Conservation (phyloP, 495 filamentous ascomycete species). For the Bryoglossum gracile region DNA sequence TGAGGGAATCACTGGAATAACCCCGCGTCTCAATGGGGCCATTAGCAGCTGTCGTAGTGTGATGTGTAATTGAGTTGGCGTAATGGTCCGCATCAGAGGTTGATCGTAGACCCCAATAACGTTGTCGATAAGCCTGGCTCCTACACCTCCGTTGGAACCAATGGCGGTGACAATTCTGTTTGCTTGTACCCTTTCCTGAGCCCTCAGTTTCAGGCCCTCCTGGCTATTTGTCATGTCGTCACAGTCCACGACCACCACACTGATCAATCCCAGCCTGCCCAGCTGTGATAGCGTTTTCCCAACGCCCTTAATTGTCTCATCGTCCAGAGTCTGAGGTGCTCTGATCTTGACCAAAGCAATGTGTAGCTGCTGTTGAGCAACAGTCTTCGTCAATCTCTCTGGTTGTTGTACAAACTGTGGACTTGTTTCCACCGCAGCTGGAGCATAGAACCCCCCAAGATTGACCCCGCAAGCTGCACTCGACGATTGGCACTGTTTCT, state of each 20-base stretch:
- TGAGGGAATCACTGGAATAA: slow-evolving; percentile 70
- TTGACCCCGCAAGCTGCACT: slow-evolving; percentile 56
- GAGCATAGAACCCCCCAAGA: slow-evolving; percentile 53
- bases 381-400: slow-evolving; percentile 28
- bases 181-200: slow-evolving; percentile 51
- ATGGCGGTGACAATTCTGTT: slow-evolving; percentile 70
- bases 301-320: slow-evolving; percentile 63
- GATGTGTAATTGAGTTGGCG: slow-evolving; percentile 30
- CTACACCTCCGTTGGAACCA: slow-evolving; percentile 54
- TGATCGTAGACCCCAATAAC: slow-evolving; percentile 41
- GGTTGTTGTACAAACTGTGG: slow-evolving; percentile 52
- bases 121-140: slow-evolving; percentile 62
- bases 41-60: slow-evolving; percentile 54
- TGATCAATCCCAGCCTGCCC: slow-evolving; percentile 67
- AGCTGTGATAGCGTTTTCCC: slow-evolving; percentile 80
- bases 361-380: slow-evolving; percentile 52
- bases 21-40: slow-evolving; percentile 61
- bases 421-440: slow-evolving; percentile 53
- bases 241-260: slow-evolving; percentile 75
- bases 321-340: slow-evolving; percentile 58
- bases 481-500: too few species aligned
- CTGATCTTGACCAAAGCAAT: slow-evolving; percentile 82
- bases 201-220: slow-evolving; percentile 17
- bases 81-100: background rate
- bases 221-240: slow-evolving; percentile 26